A percentile compares a stretch with the other conserved stretches of the same genome.
Conservation (phyloP, 176 grass and related monocot genomes). For the Cenchrus purpureus region DNA sequence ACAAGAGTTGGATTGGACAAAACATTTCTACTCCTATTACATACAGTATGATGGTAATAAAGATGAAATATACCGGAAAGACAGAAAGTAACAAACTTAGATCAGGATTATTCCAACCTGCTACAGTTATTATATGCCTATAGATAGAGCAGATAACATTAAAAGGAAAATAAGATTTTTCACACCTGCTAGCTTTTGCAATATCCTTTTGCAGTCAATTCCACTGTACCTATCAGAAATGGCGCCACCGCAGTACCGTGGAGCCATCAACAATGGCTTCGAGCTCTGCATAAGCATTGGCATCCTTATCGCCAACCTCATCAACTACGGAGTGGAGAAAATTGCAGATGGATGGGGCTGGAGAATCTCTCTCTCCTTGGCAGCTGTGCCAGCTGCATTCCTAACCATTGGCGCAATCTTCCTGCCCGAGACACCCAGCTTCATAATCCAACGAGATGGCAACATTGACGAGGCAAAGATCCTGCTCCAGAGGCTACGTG, state of each 20-base stretch:
- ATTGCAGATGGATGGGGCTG: slow-evolving; percentile 63
- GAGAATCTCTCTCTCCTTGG: slow-evolving; percentile 79
- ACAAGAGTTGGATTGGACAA: background rate
- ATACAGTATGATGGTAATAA: background rate
- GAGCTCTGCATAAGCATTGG: slow-evolving; percentile 89
- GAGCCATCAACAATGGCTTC: slow-evolving; percentile 79
- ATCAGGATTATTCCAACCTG: no score
- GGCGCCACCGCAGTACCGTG: slow-evolving; percentile 78
- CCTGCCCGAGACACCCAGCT: slow-evolving; percentile 91
- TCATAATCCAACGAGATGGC: slow-evolving; percentile 62
- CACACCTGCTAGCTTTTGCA: no score
- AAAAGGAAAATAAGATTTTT: no score
- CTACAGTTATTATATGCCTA: no score
- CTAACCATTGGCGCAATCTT: slow-evolving; percentile 64
- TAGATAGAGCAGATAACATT: no score
- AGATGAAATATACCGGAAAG: background rate
- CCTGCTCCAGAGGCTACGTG: slow-evolving; percentile 70
- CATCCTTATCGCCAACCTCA: slow-evolving; percentile 75
- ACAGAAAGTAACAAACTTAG: background rate
- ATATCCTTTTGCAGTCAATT: slow-evolving; percentile 61
- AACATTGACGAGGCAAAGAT: slow-evolving; percentile 52
- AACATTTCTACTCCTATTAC: background rate
- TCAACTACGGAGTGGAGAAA: slow-evolving; percentile 79
- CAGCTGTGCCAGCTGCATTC: slow-evolving; percentile 69
- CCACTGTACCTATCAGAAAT: slow-evolving; percentile 92